Evolutionary conservation across 345 rosid genomes (phyloP).

Genomic region (Eucalyptus tenuipes): DNA sequence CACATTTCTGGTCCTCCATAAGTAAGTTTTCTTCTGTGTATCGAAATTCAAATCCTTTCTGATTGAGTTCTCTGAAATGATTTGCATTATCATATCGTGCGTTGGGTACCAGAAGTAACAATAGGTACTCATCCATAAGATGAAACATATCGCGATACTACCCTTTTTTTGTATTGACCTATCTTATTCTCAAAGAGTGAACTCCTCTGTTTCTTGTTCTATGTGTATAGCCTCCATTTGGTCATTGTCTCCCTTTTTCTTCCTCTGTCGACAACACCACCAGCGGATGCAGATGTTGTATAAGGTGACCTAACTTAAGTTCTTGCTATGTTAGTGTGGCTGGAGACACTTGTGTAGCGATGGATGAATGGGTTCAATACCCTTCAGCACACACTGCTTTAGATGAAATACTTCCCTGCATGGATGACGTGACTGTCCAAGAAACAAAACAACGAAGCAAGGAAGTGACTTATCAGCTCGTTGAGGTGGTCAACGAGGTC

Average conservation of each 20-base stretch:
- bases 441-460: constrained; percentile 55
- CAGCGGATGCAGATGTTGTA: not conserved
- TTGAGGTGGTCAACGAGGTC: constrained; percentile 69
- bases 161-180: not conserved
- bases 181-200: not conserved
- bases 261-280: not conserved
- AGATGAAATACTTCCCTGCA: constrained; percentile 79
- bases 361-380: constrained; percentile 76
- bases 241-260: not conserved
- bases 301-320: not conserved
- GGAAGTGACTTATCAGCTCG: constrained; percentile 71
- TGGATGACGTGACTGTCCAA: constrained; percentile 68
- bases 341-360: constrained; percentile 81
- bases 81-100: not conserved
- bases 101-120: not conserved
- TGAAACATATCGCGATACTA: not conserved
- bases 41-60: not conserved
- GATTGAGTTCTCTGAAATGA: not conserved
- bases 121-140: not conserved
- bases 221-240: not conserved
- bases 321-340: constrained; percentile 38
- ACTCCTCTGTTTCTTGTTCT: not conserved
- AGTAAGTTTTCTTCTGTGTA: constrained; percentile 29
- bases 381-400: constrained; percentile 78
- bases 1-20: constrained; percentile 78